Evolutionary conservation across 768 basidiomycete genomes (phyloP), one percentile per base, ranked within the genome.

Genomic region (Tubosaeta sp.): DNA sequence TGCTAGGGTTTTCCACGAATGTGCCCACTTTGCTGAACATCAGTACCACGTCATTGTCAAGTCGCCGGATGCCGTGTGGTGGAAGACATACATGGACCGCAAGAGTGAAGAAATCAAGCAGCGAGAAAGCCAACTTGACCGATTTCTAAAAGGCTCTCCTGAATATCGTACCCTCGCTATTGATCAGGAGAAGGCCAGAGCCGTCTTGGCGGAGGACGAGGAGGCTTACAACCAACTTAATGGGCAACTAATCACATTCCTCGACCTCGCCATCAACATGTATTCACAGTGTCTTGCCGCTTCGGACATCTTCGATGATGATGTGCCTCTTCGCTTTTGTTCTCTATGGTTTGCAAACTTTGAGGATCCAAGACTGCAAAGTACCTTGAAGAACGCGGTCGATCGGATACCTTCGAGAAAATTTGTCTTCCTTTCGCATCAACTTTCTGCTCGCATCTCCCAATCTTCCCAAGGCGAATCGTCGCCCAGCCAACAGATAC

Each of bases 261-360:
- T 97, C 9, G 72, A 76, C 27, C 79, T 83, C 50, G 88, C 95
- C 0, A 75, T 97, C 51, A 76, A 83, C 37, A 95, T 95, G 91
- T 94, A 91, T 69, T 86, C 92, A 3, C 79, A 75, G 16, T 86
- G 86, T 54, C 76, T 99, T 35, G 72, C 79, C 27, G 66, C 76
- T 1, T 88, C 89, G 0, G 85, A 92, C 59, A 70, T 70, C 0
- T 86, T 82, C 55, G 91, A 98, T 63, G 84, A 85, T 50, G 83
- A 88, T 48, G 84, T 82, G 1, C 75, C 86, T 4, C 88, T 93
- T 48, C 83, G 91, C 11, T 75, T 99, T 27, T 86, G 84, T 58
- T 94, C 95, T 2, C 77, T 98, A 3, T 98, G 95, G 97, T 84
- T 97, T 55, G 82, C 87, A 1, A 91, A 93, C 61, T 88, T 93